phyloP scores from a whole-genome alignment of 1,284 basidiomycete species.

The Pseudozyma thailandica region DNA sequence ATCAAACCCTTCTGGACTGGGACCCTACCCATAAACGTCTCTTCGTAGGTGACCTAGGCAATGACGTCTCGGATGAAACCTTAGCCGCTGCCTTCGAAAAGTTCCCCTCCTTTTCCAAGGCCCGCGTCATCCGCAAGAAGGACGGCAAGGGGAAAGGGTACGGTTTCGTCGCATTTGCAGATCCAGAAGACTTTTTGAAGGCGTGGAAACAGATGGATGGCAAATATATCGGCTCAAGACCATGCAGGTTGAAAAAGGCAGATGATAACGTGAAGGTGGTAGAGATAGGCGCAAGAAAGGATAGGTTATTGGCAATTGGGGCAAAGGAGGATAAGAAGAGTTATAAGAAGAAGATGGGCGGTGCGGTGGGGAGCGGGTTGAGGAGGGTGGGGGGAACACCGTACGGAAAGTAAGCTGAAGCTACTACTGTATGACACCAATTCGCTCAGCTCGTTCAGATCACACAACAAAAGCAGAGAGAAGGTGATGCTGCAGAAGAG shows the following conservation, averaged over 20 bases:
- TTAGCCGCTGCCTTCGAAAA: slow-evolving; percentile 87
- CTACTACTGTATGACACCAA: no score
- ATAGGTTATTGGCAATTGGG: slow-evolving; percentile 58
- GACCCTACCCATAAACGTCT: slow-evolving; percentile 97
- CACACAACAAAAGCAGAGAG: background rate
- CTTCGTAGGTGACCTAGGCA: slow-evolving; percentile 97
- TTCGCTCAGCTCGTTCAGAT: background rate
- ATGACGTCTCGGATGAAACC: slow-evolving; percentile 95
- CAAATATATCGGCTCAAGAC: slow-evolving; percentile 69
- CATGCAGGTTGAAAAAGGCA: slow-evolving; percentile 65
- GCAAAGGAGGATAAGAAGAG: slow-evolving; percentile 54
- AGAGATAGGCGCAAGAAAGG: slow-evolving; percentile 64
- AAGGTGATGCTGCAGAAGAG: background rate
- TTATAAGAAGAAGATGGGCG: slow-evolving; percentile 63
- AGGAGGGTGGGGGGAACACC: slow-evolving; percentile 48
- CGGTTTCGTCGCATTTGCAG: slow-evolving; percentile 96
- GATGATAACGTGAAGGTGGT: slow-evolving; percentile 57
- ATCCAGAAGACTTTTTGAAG: slow-evolving; percentile 96
- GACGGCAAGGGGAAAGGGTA: slow-evolving; percentile 84
- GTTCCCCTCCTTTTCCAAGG: slow-evolving; percentile 91
- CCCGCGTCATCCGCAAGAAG: slow-evolving; percentile 90
- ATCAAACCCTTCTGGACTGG: slow-evolving; percentile 96
- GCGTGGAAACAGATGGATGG: slow-evolving; percentile 99
- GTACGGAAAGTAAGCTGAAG: slow-evolving; percentile 30
- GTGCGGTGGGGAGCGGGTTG: slow-evolving; percentile 60